A percentile compares a stretch with the other conserved stretches of the same genome.
Evolutionary conservation across 495 filamentous ascomycete species (phyloP).

Genomic region (Oidiodendron maius): DNA sequence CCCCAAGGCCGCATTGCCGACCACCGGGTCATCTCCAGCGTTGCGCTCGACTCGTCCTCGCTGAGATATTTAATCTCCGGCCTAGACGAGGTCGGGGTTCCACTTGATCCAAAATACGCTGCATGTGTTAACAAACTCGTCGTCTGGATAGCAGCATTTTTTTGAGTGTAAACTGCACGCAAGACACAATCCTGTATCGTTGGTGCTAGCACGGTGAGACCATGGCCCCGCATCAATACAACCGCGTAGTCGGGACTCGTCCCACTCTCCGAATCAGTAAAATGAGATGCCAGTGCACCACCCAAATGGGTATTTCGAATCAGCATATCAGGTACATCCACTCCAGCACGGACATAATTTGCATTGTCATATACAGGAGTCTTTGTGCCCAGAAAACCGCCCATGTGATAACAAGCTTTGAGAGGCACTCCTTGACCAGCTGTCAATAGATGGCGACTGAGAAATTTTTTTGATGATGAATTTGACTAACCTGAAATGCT

Average conservation of each 20-base stretch:
- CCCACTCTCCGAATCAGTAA: constrained; percentile 1
- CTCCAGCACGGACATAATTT: too few species aligned
- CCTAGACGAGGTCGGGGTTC: too few species aligned
- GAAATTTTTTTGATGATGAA: too few species aligned
- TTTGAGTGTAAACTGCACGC: constrained; percentile 38
- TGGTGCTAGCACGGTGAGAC: constrained; percentile 34
- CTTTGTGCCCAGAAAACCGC: constrained; percentile 33
- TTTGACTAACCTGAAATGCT: too few species aligned
- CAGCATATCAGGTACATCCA: too few species aligned
- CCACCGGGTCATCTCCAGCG: constrained; percentile 19
- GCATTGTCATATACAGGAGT: too few species aligned
- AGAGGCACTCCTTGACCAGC: constrained; percentile 34
- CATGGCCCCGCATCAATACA: constrained; percentile 43
- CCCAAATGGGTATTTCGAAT: constrained; percentile 28
- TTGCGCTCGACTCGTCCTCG: constrained; percentile 21
- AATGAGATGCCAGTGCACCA: constrained; percentile 20
- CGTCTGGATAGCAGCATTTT: constrained; percentile 37
- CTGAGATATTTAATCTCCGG: constrained; percentile 19
- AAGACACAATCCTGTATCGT: constrained; percentile 35
- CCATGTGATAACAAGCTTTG: constrained; percentile 37
- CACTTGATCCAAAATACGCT: too few species aligned
- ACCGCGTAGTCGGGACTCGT: constrained; percentile 24
- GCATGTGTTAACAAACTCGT: constrained; percentile 20
- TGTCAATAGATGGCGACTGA: too few species aligned
- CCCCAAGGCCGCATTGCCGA: constrained; percentile 31